phyloP scores from a whole-genome alignment of 192 early-diverging fungal genomes.

The Lobosporangium transversale region DNA sequence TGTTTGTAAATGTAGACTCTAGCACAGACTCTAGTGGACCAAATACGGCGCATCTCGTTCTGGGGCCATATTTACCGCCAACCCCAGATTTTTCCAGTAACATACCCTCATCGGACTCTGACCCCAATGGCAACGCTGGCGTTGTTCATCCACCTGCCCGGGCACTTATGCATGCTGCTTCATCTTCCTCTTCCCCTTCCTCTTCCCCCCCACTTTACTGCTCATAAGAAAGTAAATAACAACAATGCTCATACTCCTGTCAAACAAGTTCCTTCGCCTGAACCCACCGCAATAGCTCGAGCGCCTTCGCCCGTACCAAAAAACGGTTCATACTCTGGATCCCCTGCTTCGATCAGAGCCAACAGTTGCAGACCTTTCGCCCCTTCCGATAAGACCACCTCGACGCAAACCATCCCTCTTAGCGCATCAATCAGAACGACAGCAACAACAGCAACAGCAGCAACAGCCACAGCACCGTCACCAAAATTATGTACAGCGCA shows the following conservation, averaged over 20 bases:
- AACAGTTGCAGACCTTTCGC: no score
- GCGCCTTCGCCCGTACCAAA: background rate
- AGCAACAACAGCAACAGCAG: background rate
- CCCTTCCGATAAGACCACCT: background rate
- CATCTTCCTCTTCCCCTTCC: background rate
- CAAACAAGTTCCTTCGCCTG: background rate
- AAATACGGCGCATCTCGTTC: slow-evolving; percentile 4
- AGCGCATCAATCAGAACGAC: background rate
- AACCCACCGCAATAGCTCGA: background rate
- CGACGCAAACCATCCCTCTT: background rate
- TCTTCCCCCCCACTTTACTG: background rate
- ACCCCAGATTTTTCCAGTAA: background rate
- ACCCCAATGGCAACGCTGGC: background rate
- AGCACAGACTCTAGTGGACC: background rate
- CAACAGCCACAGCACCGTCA: background rate
- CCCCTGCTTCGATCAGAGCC: background rate
- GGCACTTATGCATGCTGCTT: no score
- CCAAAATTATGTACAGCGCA: background rate
- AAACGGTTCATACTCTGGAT: background rate
- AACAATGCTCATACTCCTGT: background rate
- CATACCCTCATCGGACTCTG: background rate
- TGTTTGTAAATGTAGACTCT: background rate
- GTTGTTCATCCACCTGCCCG: background rate
- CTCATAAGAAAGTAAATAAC: no score
- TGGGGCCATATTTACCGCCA: slow-evolving; percentile 10